Base-by-base conservation (phyloP, 495 filamentous ascomycete species). In the Aspergillus bridgeri region DNA sequence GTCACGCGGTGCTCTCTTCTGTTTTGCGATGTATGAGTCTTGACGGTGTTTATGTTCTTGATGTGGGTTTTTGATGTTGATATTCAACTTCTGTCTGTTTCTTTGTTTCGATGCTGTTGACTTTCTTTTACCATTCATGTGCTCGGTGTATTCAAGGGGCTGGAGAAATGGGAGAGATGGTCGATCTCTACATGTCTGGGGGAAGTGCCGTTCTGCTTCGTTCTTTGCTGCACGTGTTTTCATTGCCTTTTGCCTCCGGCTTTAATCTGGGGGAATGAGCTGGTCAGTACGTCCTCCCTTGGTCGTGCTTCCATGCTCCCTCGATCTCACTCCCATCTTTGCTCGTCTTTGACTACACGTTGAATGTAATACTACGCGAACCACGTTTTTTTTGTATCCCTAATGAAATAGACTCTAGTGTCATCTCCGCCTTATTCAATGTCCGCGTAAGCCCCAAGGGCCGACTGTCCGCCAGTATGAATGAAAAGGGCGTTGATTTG, bases 401-500 rank as follows among this genome's bases (percentile, higher is more conserved):
- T 62, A 58, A 62, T 63, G 48, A 49, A 60, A n/a, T 54, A 38
- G 24, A 54, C 22, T 56, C 23, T 22, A 52, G 45, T 22, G n/a
- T 50, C 20, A 44, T 43, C 38, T 45, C n/a, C n/a, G n/a, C n/a
- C n/a, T 59, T 24, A 66, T 19, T 51, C 45, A 44, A 65, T 25
- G 56, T 72, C 67, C 3, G 62, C 66, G 54, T 76, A 75, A 24
- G 74, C 74, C 13, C 67, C 59, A 15, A 75, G 19, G 0, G 71
- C 68, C 48, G 71, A 61, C 57, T 75, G 74, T n/a, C 74, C 74
- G 7, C 74, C 74, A 0, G 74, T 76, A 59, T 76, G 74, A 43
- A 76, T 71, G 42, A 76, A 75, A 23, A 76, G 55, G 20, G 63
- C 68, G 68, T 76, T 75, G 1, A 71, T 62, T 21, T 61, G 42